Percentiles rank a stretch among this genome's conserved stretches.
These are phyloP conservation scores for Neoscytalidium dimidiatum DNA, from an alignment of 2,329 filamentous ascomycete species.

Conservation along the genomic window DNA sequence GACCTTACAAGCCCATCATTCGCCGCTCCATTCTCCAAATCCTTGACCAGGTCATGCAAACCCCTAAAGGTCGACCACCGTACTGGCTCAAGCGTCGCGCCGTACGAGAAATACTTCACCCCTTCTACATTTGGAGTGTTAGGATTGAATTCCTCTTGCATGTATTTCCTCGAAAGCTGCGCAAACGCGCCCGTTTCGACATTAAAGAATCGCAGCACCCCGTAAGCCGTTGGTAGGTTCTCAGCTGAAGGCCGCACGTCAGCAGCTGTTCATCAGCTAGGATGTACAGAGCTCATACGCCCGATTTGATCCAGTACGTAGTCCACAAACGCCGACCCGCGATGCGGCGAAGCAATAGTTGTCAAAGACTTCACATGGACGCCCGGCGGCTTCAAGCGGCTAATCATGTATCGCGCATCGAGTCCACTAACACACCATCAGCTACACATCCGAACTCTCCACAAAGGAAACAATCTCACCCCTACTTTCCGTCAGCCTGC, in stretches of 20 bases:
- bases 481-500: conserved; percentile 33
- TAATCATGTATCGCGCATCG: conserved; percentile 66
- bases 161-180: conserved; percentile 62
- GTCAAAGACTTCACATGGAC: conserved; percentile 76
- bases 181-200: conserved; percentile 62
- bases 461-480: conserved; percentile 26
- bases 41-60: conserved; percentile 56
- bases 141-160: conserved; percentile 61
- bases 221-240: conserved; percentile 57
- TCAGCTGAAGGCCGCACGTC: conserved; percentile 30
- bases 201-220: conserved; percentile 54
- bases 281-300: conserved; percentile 47
- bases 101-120: conserved; percentile 65
- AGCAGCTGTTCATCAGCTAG: conserved; percentile 28
- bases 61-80: conserved; percentile 60
- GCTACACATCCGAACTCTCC: background rate
- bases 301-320: conserved; percentile 62
- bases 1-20: conserved; percentile 66
- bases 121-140: conserved; percentile 57
- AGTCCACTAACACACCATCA: conserved; percentile 51
- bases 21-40: conserved; percentile 53
- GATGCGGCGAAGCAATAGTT: conserved; percentile 63
- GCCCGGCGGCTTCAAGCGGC: conserved; percentile 56
- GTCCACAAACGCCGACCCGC: conserved; percentile 63
- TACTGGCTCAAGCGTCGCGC: conserved; percentile 58